These are phyloP conservation scores for Gnomoniopsis smithogilvyi DNA, from an alignment of 2,329 filamentous ascomycete genomes.

Conservation along the genomic window DNA sequence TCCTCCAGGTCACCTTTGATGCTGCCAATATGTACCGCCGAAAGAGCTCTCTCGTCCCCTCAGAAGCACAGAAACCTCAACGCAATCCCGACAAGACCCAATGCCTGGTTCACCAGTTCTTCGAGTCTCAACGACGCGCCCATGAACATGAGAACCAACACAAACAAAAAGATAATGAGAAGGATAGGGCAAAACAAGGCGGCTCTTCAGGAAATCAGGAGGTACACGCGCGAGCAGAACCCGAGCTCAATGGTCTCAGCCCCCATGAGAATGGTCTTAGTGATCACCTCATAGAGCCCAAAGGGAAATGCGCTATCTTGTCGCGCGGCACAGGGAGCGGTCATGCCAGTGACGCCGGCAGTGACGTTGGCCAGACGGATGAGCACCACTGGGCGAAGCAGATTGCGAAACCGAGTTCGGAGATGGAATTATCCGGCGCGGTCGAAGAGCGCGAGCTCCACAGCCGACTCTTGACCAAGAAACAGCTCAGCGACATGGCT, in stretches of 20 bases:
- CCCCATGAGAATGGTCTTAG: slow-evolving; percentile 23
- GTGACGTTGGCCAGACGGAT: slow-evolving; percentile 50
- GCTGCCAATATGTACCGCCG: slow-evolving; percentile 57
- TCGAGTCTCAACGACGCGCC: slow-evolving; percentile 52
- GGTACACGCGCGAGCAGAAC: slow-evolving; percentile 14
- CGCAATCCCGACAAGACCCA: slow-evolving; percentile 43
- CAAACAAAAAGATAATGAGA: slow-evolving; percentile 21
- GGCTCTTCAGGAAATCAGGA: background rate
- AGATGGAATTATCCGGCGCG: slow-evolving; percentile 20
- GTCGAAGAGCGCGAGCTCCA: slow-evolving; percentile 35
- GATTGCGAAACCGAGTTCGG: slow-evolving; percentile 40
- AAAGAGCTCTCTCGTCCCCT: slow-evolving; percentile 61
- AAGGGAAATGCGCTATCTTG: slow-evolving; percentile 31
- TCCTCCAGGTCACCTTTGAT: slow-evolving; percentile 58
- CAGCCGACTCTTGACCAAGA: slow-evolving; percentile 84
- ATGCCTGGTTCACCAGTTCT: slow-evolving; percentile 63
- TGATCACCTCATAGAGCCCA: slow-evolving; percentile 30
- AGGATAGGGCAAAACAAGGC: slow-evolving; percentile 11
- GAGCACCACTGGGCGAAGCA: slow-evolving; percentile 52
- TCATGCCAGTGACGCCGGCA: slow-evolving; percentile 32
- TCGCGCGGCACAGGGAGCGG: slow-evolving; percentile 25
- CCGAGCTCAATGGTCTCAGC: slow-evolving; percentile 22
- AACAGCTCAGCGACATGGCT: slow-evolving; percentile 93
- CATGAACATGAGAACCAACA: slow-evolving; percentile 5
- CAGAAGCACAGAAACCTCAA: slow-evolving; percentile 37